Conservation (phyloP, 1,284 basidiomycete genomes). For the Leucoagaricus sp. region DNA sequence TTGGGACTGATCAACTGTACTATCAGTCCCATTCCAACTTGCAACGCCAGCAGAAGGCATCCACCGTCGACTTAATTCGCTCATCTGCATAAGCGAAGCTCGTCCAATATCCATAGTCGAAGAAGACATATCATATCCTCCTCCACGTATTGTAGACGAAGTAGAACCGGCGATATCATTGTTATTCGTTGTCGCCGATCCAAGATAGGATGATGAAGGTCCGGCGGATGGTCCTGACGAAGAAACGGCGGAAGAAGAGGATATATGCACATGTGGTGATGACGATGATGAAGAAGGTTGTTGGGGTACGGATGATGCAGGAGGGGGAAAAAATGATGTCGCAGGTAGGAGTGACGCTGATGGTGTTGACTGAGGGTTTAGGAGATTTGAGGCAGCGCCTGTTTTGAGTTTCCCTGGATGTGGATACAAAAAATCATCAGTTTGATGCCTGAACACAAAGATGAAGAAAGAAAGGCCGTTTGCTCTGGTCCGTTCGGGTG, state of each 20-base stretch:
- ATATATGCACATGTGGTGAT: neutral
- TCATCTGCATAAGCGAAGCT: conserved; percentile 68
- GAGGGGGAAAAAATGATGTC: neutral
- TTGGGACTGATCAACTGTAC: too few species aligned
- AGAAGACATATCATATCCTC: neutral
- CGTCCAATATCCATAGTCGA: conserved; percentile 50
- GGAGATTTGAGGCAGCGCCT: neutral
- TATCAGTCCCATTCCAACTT: neutral
- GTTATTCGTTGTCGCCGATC: too few species aligned
- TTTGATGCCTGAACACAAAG: neutral
- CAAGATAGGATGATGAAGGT: too few species aligned
- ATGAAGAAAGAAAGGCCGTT: neutral
- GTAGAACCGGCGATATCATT: too few species aligned
- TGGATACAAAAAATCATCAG: neutral
- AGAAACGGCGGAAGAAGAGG: too few species aligned
- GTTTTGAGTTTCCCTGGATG: conserved; percentile 18
- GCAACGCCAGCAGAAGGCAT: neutral
- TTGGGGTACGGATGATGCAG: conserved; percentile 2
- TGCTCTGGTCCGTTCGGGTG: too few species aligned
- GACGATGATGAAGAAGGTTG: neutral
- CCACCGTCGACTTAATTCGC: conserved; percentile 68
- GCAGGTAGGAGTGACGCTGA: conserved; percentile 1
- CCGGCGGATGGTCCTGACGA: too few species aligned
- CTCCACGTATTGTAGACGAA: too few species aligned
- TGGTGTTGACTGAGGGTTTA: conserved; percentile 13